Evolutionary conservation across 495 filamentous ascomycete species (phyloP).

Genomic region (Aspergillus kassunensis): DNA sequence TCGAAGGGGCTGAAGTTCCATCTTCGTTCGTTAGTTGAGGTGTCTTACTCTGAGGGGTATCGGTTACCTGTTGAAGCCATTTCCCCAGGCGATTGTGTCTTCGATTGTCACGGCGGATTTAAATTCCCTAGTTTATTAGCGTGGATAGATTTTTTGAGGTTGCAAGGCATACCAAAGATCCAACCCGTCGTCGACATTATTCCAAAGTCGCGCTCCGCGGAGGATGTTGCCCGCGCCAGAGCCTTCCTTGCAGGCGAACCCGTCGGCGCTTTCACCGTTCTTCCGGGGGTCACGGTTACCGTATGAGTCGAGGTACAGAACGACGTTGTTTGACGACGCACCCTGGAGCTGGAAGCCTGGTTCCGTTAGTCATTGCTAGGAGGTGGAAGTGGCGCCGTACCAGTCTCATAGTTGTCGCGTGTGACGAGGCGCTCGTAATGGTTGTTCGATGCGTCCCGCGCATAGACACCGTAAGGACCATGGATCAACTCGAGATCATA

Average conservation of each 20-base stretch:
- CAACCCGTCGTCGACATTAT: conserved; percentile 20
- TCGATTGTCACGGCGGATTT: conserved; percentile 21
- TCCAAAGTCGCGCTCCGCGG: conserved; percentile 17
- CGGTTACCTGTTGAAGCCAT: conserved; percentile 20
- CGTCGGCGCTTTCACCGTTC: conserved; percentile 20
- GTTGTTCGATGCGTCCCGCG: conserved; percentile 19
- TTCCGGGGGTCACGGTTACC: conserved; percentile 19
- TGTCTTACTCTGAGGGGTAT: no score
- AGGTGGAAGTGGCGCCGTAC: not conserved
- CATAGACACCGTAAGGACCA: conserved; percentile 18
- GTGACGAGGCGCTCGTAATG: conserved; percentile 18
- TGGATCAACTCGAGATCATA: conserved; percentile 20
- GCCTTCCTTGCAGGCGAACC: conserved; percentile 21
- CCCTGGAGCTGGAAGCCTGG: conserved; percentile 20
- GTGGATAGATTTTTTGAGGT: no score
- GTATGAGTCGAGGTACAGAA: conserved; percentile 19
- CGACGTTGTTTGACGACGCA: conserved; percentile 16
- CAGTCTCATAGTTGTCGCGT: conserved; percentile 19
- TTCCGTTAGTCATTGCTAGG: not conserved
- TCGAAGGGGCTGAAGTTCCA: conserved; percentile 20
- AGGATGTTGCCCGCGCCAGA: conserved; percentile 17
- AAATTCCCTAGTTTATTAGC: conserved; percentile 20
- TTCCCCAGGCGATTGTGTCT: conserved; percentile 19
- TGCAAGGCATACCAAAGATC: conserved; percentile 18
- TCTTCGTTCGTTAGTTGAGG: no score